Evolutionary conservation across 2,329 filamentous ascomycete species (phyloP).

Genomic region (Ceratocystis harringtonii): DNA sequence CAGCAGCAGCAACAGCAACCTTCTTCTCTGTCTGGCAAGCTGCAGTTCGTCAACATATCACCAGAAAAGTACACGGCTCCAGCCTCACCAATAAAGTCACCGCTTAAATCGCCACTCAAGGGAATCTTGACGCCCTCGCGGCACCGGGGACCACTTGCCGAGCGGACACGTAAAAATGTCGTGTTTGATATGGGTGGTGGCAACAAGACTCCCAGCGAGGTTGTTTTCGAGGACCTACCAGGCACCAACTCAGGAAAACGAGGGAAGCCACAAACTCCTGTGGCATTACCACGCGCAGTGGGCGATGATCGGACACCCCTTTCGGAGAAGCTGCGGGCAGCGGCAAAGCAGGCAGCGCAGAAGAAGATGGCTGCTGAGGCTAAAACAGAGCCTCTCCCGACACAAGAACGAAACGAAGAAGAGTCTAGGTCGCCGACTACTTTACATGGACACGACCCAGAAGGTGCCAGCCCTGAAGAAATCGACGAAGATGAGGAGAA

Average conservation of each 20-base stretch:
- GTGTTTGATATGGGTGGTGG: constrained; percentile 31
- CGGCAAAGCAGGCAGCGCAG: constrained; percentile 18
- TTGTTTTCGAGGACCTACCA: constrained; percentile 39
- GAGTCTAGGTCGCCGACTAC: background rate
- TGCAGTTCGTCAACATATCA: constrained; percentile 7
- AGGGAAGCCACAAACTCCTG: constrained; percentile 5
- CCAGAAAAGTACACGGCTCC: constrained; percentile 6
- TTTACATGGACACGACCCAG: background rate
- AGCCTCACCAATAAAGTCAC: constrained; percentile 10
- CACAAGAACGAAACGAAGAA: no score
- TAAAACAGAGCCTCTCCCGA: constrained; percentile 8
- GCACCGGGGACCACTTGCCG: constrained; percentile 24
- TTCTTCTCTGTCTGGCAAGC: background rate
- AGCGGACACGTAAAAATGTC: constrained; percentile 36
- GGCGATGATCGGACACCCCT: constrained; percentile 13
- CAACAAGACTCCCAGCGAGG: constrained; percentile 25
- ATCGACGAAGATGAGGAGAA: constrained; percentile 36
- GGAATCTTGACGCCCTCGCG: constrained; percentile 43
- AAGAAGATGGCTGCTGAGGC: constrained; percentile 15
- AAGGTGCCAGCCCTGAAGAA: constrained; percentile 19
- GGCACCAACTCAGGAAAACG: constrained; percentile 21
- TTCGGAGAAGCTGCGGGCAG: constrained; percentile 17
- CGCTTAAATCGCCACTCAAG: constrained; percentile 27
- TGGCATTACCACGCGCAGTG: background rate
- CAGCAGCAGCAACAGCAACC: background rate